phyloP scores from a whole-genome alignment of 148 eudicot genomes.

The Cornus florida region DNA sequence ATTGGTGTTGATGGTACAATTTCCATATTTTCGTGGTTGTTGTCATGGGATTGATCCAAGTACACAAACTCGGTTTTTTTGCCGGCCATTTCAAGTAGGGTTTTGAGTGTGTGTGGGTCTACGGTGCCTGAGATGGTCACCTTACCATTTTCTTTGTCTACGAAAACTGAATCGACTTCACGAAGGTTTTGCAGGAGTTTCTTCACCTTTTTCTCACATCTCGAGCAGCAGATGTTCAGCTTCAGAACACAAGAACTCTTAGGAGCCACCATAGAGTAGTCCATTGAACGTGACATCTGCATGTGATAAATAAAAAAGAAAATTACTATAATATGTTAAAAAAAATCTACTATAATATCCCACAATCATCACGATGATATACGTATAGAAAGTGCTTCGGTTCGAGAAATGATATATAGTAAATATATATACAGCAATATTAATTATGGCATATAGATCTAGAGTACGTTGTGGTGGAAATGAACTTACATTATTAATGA shows the following conservation, averaged over 20 bases:
- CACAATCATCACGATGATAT: no score
- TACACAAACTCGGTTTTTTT: no score
- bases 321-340: no score
- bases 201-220: slow-evolving; percentile 12
- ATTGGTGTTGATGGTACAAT: not conserved
- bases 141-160: slow-evolving; percentile 3
- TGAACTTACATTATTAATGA: no score
- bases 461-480: no score
- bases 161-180: not conserved
- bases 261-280: slow-evolving; percentile 6
- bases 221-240: slow-evolving; percentile 5
- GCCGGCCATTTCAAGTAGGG: not conserved
- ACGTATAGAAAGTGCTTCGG: no score
- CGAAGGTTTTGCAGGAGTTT: not conserved
- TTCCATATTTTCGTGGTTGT: not conserved
- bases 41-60: no score
- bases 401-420: no score
- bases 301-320: not conserved
- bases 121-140: not conserved
- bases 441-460: no score
- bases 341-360: no score
- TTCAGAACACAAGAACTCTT: slow-evolving; percentile 2
- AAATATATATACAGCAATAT: no score
- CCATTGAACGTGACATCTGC: not conserved
- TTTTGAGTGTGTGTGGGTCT: slow-evolving; percentile 6